Base-by-base conservation (phyloP, 305 asterid species). In the Ajuga reptans region DNA sequence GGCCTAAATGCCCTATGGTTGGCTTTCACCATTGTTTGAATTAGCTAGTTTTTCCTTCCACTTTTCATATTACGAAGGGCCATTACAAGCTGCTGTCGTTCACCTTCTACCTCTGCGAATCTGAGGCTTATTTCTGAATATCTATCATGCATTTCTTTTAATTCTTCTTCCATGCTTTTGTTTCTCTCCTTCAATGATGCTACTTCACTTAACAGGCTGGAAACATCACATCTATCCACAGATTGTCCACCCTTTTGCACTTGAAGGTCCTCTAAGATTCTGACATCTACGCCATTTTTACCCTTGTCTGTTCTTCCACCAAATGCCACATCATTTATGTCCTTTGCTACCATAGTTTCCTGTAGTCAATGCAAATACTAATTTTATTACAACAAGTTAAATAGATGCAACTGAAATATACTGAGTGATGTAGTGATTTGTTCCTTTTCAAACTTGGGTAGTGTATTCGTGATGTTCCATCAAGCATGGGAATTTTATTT, bases 31-130 rank as follows among this genome's bases (percentile, higher is more conserved):
- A 24, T 50, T 56, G 36, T 69, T 41, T 60, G 73, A 71, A 36
- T 63, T 74, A 49, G 52, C 83, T 87, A 91, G 76, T 53, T 81
- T 79, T 85, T 87, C 89, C 85, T 92, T 83, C 95, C 96, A 78
- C 75, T 83, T 79, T 84, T 89, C 79, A 85, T 75, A 78, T 86
- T 90, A 52, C 97, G 97, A 52, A 92, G 63, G 50, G 88, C 78
- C 97, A 92, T 88, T 75, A 90, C 98, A 72, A 92, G 98, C 74
- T 92, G 84, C 77, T 92, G 98, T 50, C 98, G 77, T 84, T 92
- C 97, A 72, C 98, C 97, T 84, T 92, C 98, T 70, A 92, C 98
- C 85, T 92, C 96, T 59, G 98, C 98, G 72, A 90, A 92, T 80
- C 73, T 90, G 77, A 92, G 97, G 77, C 98, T 92, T 77, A 90